Evolutionary conservation across 1,284 basidiomycete genomes (phyloP), one percentile per base, ranked within the genome.

Genomic region (Fomes fomentarius): DNA sequence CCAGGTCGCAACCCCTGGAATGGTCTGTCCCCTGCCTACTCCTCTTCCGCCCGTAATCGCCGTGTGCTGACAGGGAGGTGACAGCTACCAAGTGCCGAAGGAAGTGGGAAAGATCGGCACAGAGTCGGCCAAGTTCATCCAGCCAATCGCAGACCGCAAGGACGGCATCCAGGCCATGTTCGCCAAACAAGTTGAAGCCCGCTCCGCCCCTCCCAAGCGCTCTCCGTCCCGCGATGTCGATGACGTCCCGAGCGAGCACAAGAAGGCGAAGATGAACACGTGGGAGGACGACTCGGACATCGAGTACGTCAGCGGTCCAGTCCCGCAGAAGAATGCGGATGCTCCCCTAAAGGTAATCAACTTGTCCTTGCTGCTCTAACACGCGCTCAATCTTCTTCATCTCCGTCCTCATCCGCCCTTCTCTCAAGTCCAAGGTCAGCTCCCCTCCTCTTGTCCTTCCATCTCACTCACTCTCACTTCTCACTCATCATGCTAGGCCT

Each of bases 161-260:
- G 95, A 96, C 64, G 94, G 94, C 3, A 94, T 98, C 57, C 80
- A 89, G 67, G 89, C 90, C 7, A 90, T 96, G 84, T 97, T 95
- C 66, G 79, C 82, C n/a, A n/a, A n/a, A n/a, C n/a, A n/a, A n/a
- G n/a, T n/a, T n/a, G n/a, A n/a, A n/a, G n/a, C n/a, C n/a, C n/a
- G n/a, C 6, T 91, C 86, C 65, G 88, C 88, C 62, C 47, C 26
- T 43, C 54, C 21, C 39, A 31, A 48, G 22, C 45, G 22, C 30
- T 12, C 15, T 30, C 22, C 24, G 21, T 37, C 34, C 8, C 33
- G 35, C 24, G 15, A 17, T 17, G 11, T 21, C 31, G 12, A 28
- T 26, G 2, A 43, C 38, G 15, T 41, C 51, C 15, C 25, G 15
- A 28, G 22, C 48, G n/a, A 15, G 22, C 30, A 21, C 48, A 14